Evolutionary conservation across 2,329 filamentous ascomycete species (phyloP).

Genomic region (Sarocladium oryzae): DNA sequence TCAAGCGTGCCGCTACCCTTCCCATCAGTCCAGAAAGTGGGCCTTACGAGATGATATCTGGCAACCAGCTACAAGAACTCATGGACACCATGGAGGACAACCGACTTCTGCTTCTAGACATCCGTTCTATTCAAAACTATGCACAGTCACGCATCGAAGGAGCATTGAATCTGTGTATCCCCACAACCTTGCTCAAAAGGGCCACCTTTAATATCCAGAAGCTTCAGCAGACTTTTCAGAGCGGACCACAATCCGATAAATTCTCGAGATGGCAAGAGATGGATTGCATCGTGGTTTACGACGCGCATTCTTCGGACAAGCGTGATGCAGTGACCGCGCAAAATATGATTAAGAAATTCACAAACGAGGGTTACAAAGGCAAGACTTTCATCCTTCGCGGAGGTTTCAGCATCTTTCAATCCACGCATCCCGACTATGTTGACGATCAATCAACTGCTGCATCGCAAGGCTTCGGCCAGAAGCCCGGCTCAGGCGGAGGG

Average conservation of each 20-base stretch:
- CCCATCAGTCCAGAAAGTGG: conserved; percentile 41
- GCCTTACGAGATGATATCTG: conserved; percentile 45
- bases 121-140: conserved; percentile 81
- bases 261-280: conserved; percentile 73
- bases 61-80: conserved; percentile 48
- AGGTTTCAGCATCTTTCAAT: conserved; percentile 70
- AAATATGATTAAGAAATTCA: conserved; percentile 92
- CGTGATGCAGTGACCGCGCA: conserved; percentile 75
- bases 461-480: conserved; percentile 38
- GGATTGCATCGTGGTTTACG: conserved; percentile 80
- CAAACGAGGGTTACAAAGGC: conserved; percentile 73
- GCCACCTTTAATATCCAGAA: conserved; percentile 87
- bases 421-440: conserved; percentile 57
- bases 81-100: conserved; percentile 35
- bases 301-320: conserved; percentile 66
- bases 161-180: conserved; percentile 90
- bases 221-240: conserved; percentile 78
- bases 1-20: conserved; percentile 42
- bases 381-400: conserved; percentile 69
- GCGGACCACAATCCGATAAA: conserved; percentile 58
- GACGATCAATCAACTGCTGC: conserved; percentile 41
- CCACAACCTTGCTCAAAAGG: conserved; percentile 85
- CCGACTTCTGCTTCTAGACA: conserved; percentile 67
- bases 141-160: conserved; percentile 65
- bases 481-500: conserved; percentile 22